Evolutionary conservation across 192 early-diverging fungal genomes (phyloP), one percentile per base, ranked within the genome.

Genomic region (Linnemannia schmuckeri): DNA sequence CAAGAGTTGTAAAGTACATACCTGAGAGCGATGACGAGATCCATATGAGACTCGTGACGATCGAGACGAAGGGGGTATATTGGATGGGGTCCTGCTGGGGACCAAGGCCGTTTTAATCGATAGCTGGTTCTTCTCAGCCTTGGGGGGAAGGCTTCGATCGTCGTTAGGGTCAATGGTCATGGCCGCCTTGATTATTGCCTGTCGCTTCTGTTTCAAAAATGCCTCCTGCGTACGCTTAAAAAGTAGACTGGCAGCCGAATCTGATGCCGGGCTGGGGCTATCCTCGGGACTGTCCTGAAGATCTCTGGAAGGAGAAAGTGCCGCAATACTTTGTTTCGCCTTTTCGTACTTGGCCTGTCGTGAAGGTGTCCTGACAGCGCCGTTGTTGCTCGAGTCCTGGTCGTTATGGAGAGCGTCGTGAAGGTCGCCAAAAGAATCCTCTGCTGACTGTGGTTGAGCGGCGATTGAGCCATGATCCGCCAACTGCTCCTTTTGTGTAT

Each of bases 21-120:
- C 82, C 76, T 79, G 77, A 44, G 83, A 80, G 30, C 83, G 73
- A 70, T 79, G 83, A 44, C 77, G 77, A 47, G 83, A 80, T 52
- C 78, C 74, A 78, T 61, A 80, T 6, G 83, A 79, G 18, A 63
- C 76, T 12, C 78, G 73, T 9, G 83, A 76, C 35, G 83, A 75
- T 7, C 68, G 33, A 20, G 78, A 76, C 1, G 81, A 77, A 27
- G 37, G 38, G 46, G 80, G 80, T 33, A 75, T 75, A 61, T 33
- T 71, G 61, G 80, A 71, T 3, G 49, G 49, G 10, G 37, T 33
- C 38, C 38, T 70, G 73, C 47, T 74, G 33, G 57, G 77, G 7
- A 20, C 52, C 55, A 68, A 33, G 5, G 52, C 63, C 2, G 70
- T 78, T 38, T 68, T 72, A 8, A 46, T 68, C 13, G 55, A 49